A percentile compares a stretch with the other conserved stretches of the same genome.
Evolutionary conservation across 2,329 filamentous ascomycete species (phyloP).

Genomic region (Microsporum audouinii): DNA sequence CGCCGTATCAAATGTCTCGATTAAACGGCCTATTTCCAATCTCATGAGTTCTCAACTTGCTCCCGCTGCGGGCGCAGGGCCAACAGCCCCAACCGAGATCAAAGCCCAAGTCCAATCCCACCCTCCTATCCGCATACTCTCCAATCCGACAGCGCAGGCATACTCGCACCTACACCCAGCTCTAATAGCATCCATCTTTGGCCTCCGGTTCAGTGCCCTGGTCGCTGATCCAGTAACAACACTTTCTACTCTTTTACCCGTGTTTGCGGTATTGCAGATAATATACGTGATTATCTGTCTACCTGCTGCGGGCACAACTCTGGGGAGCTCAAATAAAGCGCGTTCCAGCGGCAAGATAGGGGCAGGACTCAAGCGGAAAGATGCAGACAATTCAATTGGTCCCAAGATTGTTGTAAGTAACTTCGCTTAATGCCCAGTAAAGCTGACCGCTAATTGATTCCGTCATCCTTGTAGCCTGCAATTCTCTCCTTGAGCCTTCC

Average conservation of each 20-base stretch:
- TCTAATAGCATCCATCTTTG: slow-evolving; percentile 54
- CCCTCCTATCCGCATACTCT: slow-evolving; percentile 38
- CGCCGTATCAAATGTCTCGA: not conserved
- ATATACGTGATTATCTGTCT: slow-evolving; percentile 49
- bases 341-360: slow-evolving; percentile 5
- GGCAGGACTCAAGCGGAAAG: slow-evolving; percentile 1
- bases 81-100: not conserved
- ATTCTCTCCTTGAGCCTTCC: slow-evolving; percentile 54
- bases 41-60: not conserved
- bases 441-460: not conserved
- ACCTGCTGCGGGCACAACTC: slow-evolving; percentile 26
- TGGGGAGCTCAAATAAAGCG: slow-evolving; percentile 6
- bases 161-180: slow-evolving; percentile 58
- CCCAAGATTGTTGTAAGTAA: slow-evolving; percentile 18
- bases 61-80: not conserved
- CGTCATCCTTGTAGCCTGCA: slow-evolving; percentile 44
- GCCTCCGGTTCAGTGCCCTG: slow-evolving; percentile 52
- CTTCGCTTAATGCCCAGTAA: too few relatives aligned
- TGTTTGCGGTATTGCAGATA: slow-evolving; percentile 53
- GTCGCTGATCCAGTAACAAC: slow-evolving; percentile 58
- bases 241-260: slow-evolving; percentile 50
- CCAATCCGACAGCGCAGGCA: slow-evolving; percentile 38
- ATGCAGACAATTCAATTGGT: slow-evolving; percentile 13
- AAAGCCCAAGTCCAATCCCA: slow-evolving; percentile 17
- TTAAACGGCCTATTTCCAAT: not conserved